phyloP scores from a whole-genome alignment of 108 stramenopile genomes.

The Skeletonema marinoi region DNA sequence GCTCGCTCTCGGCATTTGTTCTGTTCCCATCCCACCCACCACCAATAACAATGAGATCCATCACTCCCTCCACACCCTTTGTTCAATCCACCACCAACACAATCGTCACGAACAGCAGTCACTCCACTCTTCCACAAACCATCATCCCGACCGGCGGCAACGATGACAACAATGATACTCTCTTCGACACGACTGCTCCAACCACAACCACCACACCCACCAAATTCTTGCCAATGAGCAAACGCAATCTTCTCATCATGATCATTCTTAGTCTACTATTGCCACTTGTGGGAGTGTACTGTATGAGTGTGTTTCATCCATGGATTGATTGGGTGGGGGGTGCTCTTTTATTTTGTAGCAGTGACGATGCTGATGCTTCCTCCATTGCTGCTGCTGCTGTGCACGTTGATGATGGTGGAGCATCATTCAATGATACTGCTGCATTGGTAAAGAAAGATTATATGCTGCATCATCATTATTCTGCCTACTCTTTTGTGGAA shows the following conservation, averaged over 20 bases:
- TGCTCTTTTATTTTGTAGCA: too few species aligned
- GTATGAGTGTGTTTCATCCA: not conserved
- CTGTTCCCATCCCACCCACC: not conserved
- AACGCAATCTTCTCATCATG: not conserved
- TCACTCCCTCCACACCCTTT: not conserved
- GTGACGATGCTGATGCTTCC: too few species aligned
- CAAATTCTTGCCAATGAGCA: not conserved
- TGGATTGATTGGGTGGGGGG: not conserved
- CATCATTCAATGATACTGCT: too few species aligned
- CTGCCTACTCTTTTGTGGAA: too few species aligned
- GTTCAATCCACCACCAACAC: not conserved
- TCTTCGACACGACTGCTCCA: not conserved
- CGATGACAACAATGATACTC: not conserved
- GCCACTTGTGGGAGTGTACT: not conserved
- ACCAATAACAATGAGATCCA: not conserved
- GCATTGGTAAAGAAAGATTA: not conserved
- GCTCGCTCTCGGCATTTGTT: not conserved
- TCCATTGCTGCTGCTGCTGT: too few species aligned
- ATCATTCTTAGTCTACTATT: not conserved
- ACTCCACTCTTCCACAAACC: not conserved
- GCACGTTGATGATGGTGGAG: too few species aligned
- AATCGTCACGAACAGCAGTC: not conserved
- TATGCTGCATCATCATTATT: not conserved
- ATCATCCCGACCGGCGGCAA: not conserved
- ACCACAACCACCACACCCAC: not conserved